Evolutionary conservation across 2,329 filamentous ascomycete genomes (phyloP).

Genomic region (Myriosclerotinia duriaeana): DNA sequence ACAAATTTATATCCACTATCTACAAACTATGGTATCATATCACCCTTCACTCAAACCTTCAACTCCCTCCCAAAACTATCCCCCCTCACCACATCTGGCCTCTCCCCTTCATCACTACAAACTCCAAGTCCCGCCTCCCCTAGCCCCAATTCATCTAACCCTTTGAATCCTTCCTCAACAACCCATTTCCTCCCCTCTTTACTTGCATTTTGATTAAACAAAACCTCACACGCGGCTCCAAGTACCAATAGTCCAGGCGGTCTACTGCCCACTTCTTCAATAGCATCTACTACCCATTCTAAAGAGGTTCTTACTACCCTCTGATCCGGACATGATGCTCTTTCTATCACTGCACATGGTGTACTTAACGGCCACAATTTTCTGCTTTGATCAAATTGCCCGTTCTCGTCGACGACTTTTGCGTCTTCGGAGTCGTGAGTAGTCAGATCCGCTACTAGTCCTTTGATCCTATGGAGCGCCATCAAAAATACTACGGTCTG

Average conservation of each 20-base stretch:
- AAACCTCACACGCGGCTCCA: conserved; percentile 76
- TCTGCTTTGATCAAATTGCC: conserved; percentile 40
- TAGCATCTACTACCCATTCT: conserved; percentile 72
- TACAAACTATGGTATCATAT: not conserved
- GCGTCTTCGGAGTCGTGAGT: conserved; percentile 42
- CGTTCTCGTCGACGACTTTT: conserved; percentile 39
- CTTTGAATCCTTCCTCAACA: conserved; percentile 83
- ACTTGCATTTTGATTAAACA: conserved; percentile 51
- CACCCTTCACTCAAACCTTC: conserved; percentile 24
- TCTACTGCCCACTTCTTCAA: conserved; percentile 84
- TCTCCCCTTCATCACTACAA: conserved; percentile 23
- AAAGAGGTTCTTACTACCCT: conserved; percentile 87
- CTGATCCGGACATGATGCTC: conserved; percentile 92
- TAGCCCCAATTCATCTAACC: conserved; percentile 54
- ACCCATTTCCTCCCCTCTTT: conserved; percentile 67
- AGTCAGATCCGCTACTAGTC: conserved; percentile 71
- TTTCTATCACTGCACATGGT: conserved; percentile 88
- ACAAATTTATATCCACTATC: not conserved
- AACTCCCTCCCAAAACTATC: conserved; percentile 31
- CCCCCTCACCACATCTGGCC: conserved; percentile 26
- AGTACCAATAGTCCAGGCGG: conserved; percentile 88
- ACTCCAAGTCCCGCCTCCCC: conserved; percentile 29
- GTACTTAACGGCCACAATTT: conserved; percentile 70
- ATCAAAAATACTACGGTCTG: conserved; percentile 93
- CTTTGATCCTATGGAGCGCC: conserved; percentile 81